These are phyloP conservation scores for Alisma plantagoaquatica DNA, from an alignment of 106 monocot species.

Conservation along the genomic window DNA sequence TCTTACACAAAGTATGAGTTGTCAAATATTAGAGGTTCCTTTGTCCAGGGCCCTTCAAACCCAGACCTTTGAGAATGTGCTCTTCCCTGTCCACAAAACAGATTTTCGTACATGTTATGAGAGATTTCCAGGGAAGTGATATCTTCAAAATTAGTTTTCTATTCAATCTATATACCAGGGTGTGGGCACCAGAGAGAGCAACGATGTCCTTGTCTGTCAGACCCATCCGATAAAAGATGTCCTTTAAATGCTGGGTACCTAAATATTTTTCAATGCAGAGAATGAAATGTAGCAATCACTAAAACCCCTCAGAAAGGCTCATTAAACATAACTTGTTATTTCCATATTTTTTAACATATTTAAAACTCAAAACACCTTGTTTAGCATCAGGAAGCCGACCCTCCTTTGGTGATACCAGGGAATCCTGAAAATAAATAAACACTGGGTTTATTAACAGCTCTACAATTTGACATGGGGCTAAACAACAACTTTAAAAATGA, in stretches of 20 bases:
- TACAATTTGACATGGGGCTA: no score
- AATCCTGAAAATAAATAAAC: conserved; percentile 10
- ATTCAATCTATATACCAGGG: conserved; percentile 10
- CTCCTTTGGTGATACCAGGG: conserved; percentile 9
- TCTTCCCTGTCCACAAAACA: conserved; percentile 41
- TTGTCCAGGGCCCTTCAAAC: conserved; percentile 88
- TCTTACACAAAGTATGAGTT: conserved; percentile 84
- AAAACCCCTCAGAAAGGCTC: background rate
- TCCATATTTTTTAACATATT: background rate
- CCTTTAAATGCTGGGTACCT: conserved; percentile 21
- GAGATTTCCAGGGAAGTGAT: background rate
- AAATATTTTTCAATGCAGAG: background rate
- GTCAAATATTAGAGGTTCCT: conserved; percentile 77
- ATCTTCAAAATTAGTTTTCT: background rate
- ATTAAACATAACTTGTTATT: background rate
- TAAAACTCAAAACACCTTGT: conserved; percentile 4
- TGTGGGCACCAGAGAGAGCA: conserved; percentile 27
- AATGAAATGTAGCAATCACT: background rate
- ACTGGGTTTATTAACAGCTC: background rate
- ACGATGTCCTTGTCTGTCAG: conserved; percentile 25
- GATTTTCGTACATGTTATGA: background rate
- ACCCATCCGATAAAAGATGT: conserved; percentile 25
- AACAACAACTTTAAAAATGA: no score
- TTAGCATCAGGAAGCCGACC: conserved; percentile 19
- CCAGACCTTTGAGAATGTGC: conserved; percentile 85